Percentiles rank a stretch among this genome's conserved stretches.
Evolutionary conservation across 2,329 filamentous ascomycete species (phyloP).

Genomic region (Aureobasidium sp.): DNA sequence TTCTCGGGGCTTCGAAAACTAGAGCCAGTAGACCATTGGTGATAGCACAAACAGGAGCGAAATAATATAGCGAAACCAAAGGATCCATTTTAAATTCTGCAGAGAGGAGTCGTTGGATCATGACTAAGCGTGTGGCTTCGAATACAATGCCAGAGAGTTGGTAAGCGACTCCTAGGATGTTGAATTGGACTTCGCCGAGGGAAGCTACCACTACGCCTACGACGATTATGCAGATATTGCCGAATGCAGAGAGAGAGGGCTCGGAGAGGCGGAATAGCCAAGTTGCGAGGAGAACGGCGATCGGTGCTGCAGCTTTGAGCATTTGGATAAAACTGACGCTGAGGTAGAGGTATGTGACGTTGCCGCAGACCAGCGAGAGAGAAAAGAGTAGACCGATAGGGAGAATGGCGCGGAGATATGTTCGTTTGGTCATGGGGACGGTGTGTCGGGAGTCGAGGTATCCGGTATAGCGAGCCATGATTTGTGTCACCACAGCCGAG

Average conservation of each 20-base stretch:
- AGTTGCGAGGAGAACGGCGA: constrained; percentile 27
- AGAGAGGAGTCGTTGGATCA: constrained; percentile 26
- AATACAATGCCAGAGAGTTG: constrained; percentile 26
- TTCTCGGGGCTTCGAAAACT: constrained; percentile 24
- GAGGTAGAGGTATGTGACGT: constrained; percentile 30
- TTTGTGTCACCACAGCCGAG: constrained; percentile 30
- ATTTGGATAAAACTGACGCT: constrained; percentile 33
- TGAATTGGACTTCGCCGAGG: constrained; percentile 28
- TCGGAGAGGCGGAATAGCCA: constrained; percentile 26
- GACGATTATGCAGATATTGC: constrained; percentile 29
- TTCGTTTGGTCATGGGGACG: constrained; percentile 30
- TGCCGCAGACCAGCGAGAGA: constrained; percentile 29
- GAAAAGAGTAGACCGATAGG: constrained; percentile 31
- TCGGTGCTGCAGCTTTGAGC: constrained; percentile 30
- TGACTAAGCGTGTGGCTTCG: constrained; percentile 27
- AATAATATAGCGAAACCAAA: constrained; percentile 30
- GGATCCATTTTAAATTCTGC: constrained; percentile 30
- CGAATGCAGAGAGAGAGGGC: constrained; percentile 24
- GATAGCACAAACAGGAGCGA: constrained; percentile 28
- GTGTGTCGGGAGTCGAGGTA: constrained; percentile 28
- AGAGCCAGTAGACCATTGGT: constrained; percentile 26
- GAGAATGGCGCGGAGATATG: constrained; percentile 30
- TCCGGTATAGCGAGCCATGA: constrained; percentile 28
- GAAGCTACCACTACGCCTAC: constrained; percentile 29
- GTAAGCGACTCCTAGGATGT: constrained; percentile 26